Evolutionary conservation across 2,329 filamentous ascomycete genomes (phyloP), one percentile per base, ranked within the genome.

Genomic region (Aspergillus pseudoglaucus): DNA sequence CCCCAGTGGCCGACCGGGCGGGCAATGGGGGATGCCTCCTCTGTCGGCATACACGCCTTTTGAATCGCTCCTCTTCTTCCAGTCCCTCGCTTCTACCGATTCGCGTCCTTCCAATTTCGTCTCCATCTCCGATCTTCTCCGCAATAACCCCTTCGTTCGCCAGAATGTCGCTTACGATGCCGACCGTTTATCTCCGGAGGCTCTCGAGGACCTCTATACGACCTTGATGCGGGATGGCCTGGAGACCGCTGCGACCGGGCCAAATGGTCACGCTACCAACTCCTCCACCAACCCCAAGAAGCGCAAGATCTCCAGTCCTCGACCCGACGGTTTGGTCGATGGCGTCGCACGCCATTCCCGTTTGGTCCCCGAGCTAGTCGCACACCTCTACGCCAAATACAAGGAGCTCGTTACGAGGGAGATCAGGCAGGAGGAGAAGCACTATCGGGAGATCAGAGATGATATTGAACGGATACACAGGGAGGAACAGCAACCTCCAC

Each of bases 31-130:
- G 67, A 82, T 82, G 79, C 77, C 75, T 72, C 74, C 75, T 67
- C 64, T 76, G 69, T 77, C 81, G 64, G 75, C 78, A 62, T 90
- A 93, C 72, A 91, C 88, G 64, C 81, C 85, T 59, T 86, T 94
- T 75, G 90, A 95, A 78, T 87, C 85, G 63, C 79, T 94, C 53
- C 80, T 93, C 57, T 79, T 95, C 62, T 91, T 93, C 73, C 88
- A 91, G 71, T 85, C 84, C 52, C 78, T 94, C 55, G 78, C 83
- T 57, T 75, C 76, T 57, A 78, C 87, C 68, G 86, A 86, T 63
- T 74, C 83, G 55, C 79, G 82, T 56, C 73, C 81, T 45, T 67
- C 76, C 52, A 82, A 80, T 64, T 93, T 94, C 71, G 72, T 73
- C 60, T 78, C 77, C 57, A 87, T 93, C 53, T 90, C 89, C 49